Base-by-base conservation (phyloP, 108 stramenopile genomes). In the Poteriospumella lacustris region DNA sequence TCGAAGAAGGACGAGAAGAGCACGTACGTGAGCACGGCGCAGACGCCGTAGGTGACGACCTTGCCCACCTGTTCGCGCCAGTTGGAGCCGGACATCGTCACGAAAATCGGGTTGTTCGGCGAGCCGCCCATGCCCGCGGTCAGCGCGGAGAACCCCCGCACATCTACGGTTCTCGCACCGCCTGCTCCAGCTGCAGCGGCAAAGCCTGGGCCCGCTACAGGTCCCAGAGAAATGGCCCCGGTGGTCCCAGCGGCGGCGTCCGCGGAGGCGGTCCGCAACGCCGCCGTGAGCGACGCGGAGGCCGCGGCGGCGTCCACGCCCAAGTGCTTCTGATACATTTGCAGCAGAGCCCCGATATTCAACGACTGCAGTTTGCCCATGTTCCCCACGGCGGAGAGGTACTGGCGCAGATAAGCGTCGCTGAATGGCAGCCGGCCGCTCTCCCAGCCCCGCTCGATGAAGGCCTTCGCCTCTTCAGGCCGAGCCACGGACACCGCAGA, bases 61-160 rank as follows among this genome's bases (percentile, higher is more conserved):
- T 24, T 36, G 41, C 36, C 38, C 38, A 0, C 40, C 29, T 0
- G 38, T 42, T 26, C n/a, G 12, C 41, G 12, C 68, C 0, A 24
- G n/a, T 39, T 28, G 1, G 1, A 42, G 39, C 68, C 40, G 40
- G 5, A n/a, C 12, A 39, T 19, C 15, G 41, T 36, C 38, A 2
- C 89, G 68, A 88, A 87, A 19, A 91, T 36, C 2, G 92, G 89
- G 72, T 82, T 58, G 76, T 85, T 87, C 28, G 33, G 28, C 77
- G 26, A 42, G 24, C 40, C 77, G 31, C 19, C 52, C n/a, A 36
- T 31, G 47, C 52, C 73, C 5, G 47, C 36, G 33, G 47, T 26
- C 0, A 12, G 42, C 15, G 1, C 64, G 0, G 41, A 1, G 2
- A 26, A 1, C 56, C 90, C 88, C 42, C 83, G 84, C 2, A 76